Evolutionary conservation across 2,329 filamentous ascomycete species (phyloP).

Genomic region (Pseudocercospora eumusae): DNA sequence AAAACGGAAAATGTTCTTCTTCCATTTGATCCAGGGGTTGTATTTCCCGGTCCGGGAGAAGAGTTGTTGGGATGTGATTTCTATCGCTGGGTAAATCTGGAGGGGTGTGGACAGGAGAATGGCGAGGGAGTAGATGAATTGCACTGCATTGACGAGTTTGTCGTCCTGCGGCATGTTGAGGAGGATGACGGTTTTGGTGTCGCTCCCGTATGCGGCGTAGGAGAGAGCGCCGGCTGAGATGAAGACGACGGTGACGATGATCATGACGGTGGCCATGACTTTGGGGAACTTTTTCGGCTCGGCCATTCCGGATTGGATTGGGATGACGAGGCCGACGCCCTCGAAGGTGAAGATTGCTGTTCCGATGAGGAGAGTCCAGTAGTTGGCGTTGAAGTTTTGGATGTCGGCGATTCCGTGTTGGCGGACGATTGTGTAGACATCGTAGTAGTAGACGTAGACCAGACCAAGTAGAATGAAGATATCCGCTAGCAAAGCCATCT

Average conservation of each 20-base stretch:
- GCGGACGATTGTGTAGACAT: conserved; percentile 76
- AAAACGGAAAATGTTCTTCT: conserved; percentile 97
- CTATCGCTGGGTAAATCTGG: conserved; percentile 96
- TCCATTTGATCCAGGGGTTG: conserved; percentile 98
- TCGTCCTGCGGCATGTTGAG: conserved; percentile 95
- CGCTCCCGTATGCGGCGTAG: conserved; percentile 92
- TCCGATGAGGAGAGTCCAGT: conserved; percentile 97
- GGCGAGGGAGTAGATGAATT: conserved; percentile 97
- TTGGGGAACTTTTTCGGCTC: conserved; percentile 85
- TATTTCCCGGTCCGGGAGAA: conserved; percentile 96
- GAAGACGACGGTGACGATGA: conserved; percentile 90
- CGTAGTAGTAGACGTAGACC: conserved; percentile 93
- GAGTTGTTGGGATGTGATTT: conserved; percentile 90
- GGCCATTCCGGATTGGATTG: conserved; percentile 96
- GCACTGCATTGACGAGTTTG: conserved; percentile 91
- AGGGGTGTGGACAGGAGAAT: conserved; percentile 92
- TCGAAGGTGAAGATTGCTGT: conserved; percentile 99
- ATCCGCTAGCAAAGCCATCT: conserved; percentile 90
- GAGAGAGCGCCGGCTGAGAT: conserved; percentile 87
- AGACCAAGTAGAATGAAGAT: conserved; percentile 91
- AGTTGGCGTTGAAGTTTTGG: conserved; percentile 80
- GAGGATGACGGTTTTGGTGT: conserved; percentile 94
- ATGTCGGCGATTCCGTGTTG: conserved; percentile 80
- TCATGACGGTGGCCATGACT: conserved; percentile 87
- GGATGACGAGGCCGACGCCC: conserved; percentile 94